Conservation (phyloP, 768 basidiomycete genomes). For the Candolleomyces efflorescens region DNA sequence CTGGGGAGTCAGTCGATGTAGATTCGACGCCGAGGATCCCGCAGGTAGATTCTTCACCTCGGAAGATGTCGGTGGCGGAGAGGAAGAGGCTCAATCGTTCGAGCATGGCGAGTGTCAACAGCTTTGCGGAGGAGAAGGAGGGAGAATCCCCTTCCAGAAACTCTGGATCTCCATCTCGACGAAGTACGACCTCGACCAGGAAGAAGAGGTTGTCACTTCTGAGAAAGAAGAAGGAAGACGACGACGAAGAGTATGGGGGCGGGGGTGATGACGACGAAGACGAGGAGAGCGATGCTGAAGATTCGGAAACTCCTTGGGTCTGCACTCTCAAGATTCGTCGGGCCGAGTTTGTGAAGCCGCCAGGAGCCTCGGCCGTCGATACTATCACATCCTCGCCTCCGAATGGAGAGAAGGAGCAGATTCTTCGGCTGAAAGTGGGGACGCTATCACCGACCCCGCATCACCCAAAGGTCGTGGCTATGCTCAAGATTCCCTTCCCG, state of each 20-base stretch:
- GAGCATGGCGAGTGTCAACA: conserved; percentile 31
- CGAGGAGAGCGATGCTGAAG: conserved; percentile 91
- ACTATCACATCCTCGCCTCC: conserved; percentile 8
- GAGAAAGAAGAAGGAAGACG: background rate
- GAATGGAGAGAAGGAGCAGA: conserved; percentile 23
- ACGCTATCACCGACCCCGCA: conserved; percentile 91
- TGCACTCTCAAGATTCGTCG: conserved; percentile 73
- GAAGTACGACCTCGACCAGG: conserved; percentile 13
- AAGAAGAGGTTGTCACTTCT: conserved; percentile 9
- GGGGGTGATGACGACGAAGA: conserved; percentile 43
- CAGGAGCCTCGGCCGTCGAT: conserved; percentile 9
- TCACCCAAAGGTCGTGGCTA: conserved; percentile 90
- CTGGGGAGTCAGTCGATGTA: background rate
- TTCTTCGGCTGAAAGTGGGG: conserved; percentile 63
- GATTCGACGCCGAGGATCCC: background rate
- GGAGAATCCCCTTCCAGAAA: conserved; percentile 12
- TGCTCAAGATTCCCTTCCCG: conserved; percentile 88
- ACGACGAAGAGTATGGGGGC: conserved; percentile 9
- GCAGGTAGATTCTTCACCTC: background rate
- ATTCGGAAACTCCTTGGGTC: conserved; percentile 95
- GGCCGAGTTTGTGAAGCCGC: conserved; percentile 15
- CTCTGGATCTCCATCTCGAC: background rate
- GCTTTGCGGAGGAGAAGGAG: background rate
- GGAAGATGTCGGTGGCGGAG: conserved; percentile 20
- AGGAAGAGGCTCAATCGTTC: conserved; percentile 22